Conservation (phyloP, 2,329 filamentous ascomycete genomes). For the Dactylellina drechsleri region DNA sequence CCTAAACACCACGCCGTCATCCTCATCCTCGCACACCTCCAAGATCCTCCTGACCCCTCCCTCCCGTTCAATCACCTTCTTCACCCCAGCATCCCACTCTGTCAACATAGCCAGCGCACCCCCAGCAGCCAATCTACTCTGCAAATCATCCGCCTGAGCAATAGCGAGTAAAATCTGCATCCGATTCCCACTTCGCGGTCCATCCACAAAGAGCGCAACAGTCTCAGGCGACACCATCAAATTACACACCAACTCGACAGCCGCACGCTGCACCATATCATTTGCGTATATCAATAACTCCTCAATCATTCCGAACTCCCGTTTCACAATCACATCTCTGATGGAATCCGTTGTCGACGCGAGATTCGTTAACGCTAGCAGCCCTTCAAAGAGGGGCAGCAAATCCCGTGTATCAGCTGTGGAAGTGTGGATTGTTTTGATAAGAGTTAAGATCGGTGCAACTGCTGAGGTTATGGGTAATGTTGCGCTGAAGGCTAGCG, state of each 20-base stretch:
- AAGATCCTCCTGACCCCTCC: constrained; percentile 81
- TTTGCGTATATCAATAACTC: constrained; percentile 84
- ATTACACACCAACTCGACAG: constrained; percentile 91
- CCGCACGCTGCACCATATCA: constrained; percentile 78
- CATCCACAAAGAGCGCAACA: constrained; percentile 75
- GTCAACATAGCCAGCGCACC: constrained; percentile 88
- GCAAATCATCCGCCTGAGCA: constrained; percentile 82
- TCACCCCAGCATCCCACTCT: constrained; percentile 77
- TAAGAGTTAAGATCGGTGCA: constrained; percentile 78
- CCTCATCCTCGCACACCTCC: constrained; percentile 76
- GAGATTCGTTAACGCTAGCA: constrained; percentile 93
- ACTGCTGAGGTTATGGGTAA: constrained; percentile 82
- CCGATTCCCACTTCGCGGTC: constrained; percentile 67
- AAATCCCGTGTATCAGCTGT: constrained; percentile 75
- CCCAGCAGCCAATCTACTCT: constrained; percentile 83
- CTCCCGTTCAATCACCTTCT: constrained; percentile 75
- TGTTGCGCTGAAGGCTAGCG: constrained; percentile 82
- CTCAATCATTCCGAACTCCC: constrained; percentile 79
- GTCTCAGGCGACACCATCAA: constrained; percentile 77
- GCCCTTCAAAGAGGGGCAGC: constrained; percentile 85
- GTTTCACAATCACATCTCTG: constrained; percentile 75
- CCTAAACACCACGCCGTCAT: constrained; percentile 66
- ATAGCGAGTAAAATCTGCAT: constrained; percentile 87
- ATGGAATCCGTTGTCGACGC: constrained; percentile 70
- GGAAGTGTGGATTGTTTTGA: constrained; percentile 70